Conservation (phyloP, 1,139 yeast species). For the Tardiomyces digboiensis region DNA sequence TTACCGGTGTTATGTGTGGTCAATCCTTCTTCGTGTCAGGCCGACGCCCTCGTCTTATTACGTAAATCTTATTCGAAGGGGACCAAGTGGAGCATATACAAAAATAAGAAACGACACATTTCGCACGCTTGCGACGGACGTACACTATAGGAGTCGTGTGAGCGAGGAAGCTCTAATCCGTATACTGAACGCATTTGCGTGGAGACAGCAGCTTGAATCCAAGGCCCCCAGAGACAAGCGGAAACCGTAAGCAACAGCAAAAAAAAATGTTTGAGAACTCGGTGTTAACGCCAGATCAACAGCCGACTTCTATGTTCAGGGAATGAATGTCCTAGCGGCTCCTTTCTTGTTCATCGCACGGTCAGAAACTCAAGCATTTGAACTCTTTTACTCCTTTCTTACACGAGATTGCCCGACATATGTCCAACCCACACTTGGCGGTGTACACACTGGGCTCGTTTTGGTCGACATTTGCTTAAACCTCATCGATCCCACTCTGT, state of each 20-base stretch:
- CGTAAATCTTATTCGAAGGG: conserved; percentile 42
- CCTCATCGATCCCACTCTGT: conserved; percentile 65
- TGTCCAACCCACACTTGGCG: conserved; percentile 66
- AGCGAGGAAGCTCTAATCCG: conserved; percentile 60
- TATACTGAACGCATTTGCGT: conserved; percentile 65
- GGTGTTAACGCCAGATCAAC: background rate
- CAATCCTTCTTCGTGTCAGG: conserved; percentile 58
- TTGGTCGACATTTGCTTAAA: conserved; percentile 60
- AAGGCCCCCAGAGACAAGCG: conserved; percentile 1
- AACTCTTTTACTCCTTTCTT: conserved; percentile 51
- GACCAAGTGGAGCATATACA: conserved; percentile 47
- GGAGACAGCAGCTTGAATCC: conserved; percentile 20
- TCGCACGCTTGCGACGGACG: conserved; percentile 74
- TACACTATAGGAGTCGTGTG: conserved; percentile 54
- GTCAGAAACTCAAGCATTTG: conserved; percentile 82
- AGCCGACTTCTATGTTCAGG: conserved; percentile 59
- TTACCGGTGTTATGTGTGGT: conserved; percentile 74
- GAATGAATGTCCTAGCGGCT: conserved; percentile 81
- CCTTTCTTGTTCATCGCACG: conserved; percentile 72
- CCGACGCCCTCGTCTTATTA: conserved; percentile 49
- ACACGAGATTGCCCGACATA: conserved; percentile 66
- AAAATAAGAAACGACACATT: conserved; percentile 85
- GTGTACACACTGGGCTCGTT: conserved; percentile 69
- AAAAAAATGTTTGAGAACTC: background rate
- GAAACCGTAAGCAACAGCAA: conserved; percentile 1